These are phyloP conservation scores for Neurospora intermedia DNA, from an alignment of 495 filamentous ascomycete species.

Conservation along the genomic window DNA sequence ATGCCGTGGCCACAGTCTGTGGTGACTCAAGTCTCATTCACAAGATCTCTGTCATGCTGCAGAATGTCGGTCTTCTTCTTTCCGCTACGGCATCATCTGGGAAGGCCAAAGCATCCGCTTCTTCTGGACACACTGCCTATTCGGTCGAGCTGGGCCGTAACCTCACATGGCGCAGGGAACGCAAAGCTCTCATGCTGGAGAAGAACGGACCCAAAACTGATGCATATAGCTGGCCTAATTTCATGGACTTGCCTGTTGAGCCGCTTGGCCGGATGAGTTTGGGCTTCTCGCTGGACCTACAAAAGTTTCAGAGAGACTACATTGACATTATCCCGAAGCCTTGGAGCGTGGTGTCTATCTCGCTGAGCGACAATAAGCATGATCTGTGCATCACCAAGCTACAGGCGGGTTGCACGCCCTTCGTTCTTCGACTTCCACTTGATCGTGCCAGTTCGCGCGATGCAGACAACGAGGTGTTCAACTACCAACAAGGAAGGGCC, in stretches of 20 bases:
- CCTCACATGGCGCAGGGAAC: constrained; percentile 48
- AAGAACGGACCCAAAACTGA: constrained; percentile 19
- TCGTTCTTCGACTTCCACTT: constrained; percentile 76
- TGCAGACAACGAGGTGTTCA: constrained; percentile 68
- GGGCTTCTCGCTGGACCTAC: constrained; percentile 34
- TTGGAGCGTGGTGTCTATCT: constrained; percentile 82
- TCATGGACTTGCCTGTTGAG: background rate
- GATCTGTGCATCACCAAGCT: constrained; percentile 79
- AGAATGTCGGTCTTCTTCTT: constrained; percentile 54
- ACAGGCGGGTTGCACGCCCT: constrained; percentile 59
- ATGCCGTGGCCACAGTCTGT: constrained; percentile 39
- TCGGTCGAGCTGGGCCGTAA: constrained; percentile 54
- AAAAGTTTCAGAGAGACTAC: constrained; percentile 55
- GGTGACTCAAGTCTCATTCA: constrained; percentile 41
- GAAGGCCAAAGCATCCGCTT: constrained; percentile 32
- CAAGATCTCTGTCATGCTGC: constrained; percentile 46
- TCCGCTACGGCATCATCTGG: constrained; percentile 39
- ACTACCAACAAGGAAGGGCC: constrained; percentile 61
- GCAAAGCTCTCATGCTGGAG: constrained; percentile 37
- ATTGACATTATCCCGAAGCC: constrained; percentile 68
- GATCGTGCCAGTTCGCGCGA: constrained; percentile 72
- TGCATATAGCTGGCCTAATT: constrained; percentile 17
- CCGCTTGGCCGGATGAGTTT: constrained; percentile 24
- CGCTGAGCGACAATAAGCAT: constrained; percentile 63
- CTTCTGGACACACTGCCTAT: constrained; percentile 48